These are phyloP conservation scores for Dillenia suffruticosa DNA, from an alignment of 164 flowering plant genomes.

Conservation along the genomic window DNA sequence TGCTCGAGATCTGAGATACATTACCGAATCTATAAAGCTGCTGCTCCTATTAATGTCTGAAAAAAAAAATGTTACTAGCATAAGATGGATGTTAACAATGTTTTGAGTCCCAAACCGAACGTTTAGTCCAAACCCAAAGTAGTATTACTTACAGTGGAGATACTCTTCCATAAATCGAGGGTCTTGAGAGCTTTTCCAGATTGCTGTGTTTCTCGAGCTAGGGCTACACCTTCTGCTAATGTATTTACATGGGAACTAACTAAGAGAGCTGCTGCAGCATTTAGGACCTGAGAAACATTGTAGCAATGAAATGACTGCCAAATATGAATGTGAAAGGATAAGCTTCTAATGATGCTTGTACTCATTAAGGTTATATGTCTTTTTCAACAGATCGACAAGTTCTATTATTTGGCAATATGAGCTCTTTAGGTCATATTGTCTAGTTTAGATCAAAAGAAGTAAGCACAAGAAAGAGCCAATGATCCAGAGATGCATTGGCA, in stretches of 20 bases:
- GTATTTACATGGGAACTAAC: slow-evolving; percentile 52
- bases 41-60: slow-evolving; percentile 12
- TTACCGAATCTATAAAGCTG: background rate
- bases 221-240: slow-evolving; percentile 59
- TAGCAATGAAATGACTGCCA: no score
- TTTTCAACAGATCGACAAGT: no score
- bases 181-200: slow-evolving; percentile 74
- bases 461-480: no score
- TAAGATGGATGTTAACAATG: background rate
- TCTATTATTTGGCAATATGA: no score
- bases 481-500: no score
- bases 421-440: no score
- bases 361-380: no score
- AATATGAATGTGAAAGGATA: no score
- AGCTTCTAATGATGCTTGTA: no score
- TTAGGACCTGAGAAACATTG: slow-evolving; percentile 47
- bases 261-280: slow-evolving; percentile 82
- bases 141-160: slow-evolving; percentile 48
- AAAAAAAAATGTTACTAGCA: background rate
- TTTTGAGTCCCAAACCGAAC: background rate
- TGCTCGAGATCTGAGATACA: background rate
- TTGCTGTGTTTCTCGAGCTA: slow-evolving; percentile 69
- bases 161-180: slow-evolving; percentile 48
- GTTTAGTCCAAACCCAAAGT: background rate
- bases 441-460: no score